Percentiles rank a stretch among this genome's conserved stretches.
These are phyloP conservation scores for Lachancea sp. DNA, from an alignment of 805 yeast genomes.

Conservation along the genomic window DNA sequence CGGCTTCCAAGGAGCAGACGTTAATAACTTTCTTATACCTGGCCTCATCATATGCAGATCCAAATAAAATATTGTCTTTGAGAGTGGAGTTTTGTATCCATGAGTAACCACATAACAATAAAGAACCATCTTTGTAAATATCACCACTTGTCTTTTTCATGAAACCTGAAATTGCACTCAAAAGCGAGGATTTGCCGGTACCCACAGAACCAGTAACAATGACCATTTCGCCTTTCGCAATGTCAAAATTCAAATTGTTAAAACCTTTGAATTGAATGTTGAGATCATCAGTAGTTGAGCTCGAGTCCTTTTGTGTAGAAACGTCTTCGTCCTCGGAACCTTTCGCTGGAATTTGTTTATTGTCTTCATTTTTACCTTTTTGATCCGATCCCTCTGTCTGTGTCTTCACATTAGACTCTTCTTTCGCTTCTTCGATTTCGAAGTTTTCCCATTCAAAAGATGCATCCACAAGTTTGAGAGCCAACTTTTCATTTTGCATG, in stretches of 20 bases:
- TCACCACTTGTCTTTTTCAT: slow-evolving; percentile 48
- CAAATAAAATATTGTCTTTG: slow-evolving; percentile 59
- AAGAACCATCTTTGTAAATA: slow-evolving; percentile 43
- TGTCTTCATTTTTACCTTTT: slow-evolving; percentile 5
- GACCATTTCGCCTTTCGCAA: slow-evolving; percentile 62
- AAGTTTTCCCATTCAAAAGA: slow-evolving; percentile 62
- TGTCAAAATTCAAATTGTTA: slow-evolving; percentile 43
- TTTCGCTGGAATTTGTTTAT: neutral
- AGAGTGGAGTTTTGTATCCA: slow-evolving; percentile 75
- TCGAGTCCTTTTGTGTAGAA: slow-evolving; percentile 5
- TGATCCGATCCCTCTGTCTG: slow-evolving; percentile 3
- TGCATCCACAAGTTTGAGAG: slow-evolving; percentile 48
- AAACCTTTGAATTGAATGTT: slow-evolving; percentile 39
- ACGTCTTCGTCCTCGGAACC: neutral
- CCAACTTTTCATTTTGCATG: slow-evolving; percentile 29
- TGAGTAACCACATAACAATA: slow-evolving; percentile 43
- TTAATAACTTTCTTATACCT: slow-evolving; percentile 47
- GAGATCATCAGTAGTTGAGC: slow-evolving; percentile 13
- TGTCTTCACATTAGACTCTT: slow-evolving; percentile 25
- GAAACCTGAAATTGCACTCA: slow-evolving; percentile 56
- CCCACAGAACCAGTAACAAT: slow-evolving; percentile 44
- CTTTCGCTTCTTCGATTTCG: slow-evolving; percentile 29
- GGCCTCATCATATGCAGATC: slow-evolving; percentile 40
- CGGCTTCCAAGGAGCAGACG: slow-evolving; percentile 54
- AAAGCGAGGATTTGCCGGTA: slow-evolving; percentile 44